A percentile compares a stretch with the other conserved stretches of the same genome.
Conservation (phyloP, 176 grass and related monocot species). For the Elymus sibiricus region DNA sequence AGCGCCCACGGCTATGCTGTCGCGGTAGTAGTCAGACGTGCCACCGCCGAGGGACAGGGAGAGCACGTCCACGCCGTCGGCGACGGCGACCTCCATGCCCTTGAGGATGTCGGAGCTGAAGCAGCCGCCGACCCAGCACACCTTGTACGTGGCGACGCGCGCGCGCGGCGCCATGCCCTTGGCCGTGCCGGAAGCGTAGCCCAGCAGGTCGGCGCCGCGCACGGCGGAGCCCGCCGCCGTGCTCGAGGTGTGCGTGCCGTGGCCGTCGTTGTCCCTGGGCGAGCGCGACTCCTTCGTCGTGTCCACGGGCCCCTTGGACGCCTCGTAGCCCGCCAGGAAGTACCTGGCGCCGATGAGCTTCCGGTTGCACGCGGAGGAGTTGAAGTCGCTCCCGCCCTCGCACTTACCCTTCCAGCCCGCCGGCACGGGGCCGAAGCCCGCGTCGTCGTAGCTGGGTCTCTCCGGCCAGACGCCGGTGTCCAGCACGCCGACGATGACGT, state of each 20-base stretch:
- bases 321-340: conserved; percentile 81
- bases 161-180: conserved; percentile 79
- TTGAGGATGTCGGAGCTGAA: conserved; percentile 95
- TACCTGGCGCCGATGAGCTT: conserved; percentile 84
- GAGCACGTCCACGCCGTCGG: conserved; percentile 78
- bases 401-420: conserved; percentile 80
- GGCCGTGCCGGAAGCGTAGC: conserved; percentile 71
- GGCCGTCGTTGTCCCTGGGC: conserved; percentile 88
- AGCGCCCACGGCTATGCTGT: conserved; percentile 82
- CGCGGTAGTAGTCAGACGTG: conserved; percentile 70
- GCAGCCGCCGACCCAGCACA: conserved; percentile 91
- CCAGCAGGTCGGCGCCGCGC: conserved; percentile 52
- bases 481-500: conserved; percentile 80
- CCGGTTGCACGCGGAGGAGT: conserved; percentile 63
- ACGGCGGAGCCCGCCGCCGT: conserved; percentile 74
- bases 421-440: conserved; percentile 63
- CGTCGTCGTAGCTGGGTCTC: conserved; percentile 74
- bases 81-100: conserved; percentile 87
- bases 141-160: conserved; percentile 84
- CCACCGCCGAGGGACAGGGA: conserved; percentile 88
- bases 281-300: conserved; percentile 67
- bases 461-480: conserved; percentile 97
- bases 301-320: conserved; percentile 78
- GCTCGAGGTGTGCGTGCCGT: conserved; percentile 88
- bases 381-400: conserved; percentile 75